A percentile compares a stretch with the other conserved stretches of the same genome.
Evolutionary conservation across 441 rosid species (phyloP).

Genomic region (Pelargonium exstipulatum): DNA sequence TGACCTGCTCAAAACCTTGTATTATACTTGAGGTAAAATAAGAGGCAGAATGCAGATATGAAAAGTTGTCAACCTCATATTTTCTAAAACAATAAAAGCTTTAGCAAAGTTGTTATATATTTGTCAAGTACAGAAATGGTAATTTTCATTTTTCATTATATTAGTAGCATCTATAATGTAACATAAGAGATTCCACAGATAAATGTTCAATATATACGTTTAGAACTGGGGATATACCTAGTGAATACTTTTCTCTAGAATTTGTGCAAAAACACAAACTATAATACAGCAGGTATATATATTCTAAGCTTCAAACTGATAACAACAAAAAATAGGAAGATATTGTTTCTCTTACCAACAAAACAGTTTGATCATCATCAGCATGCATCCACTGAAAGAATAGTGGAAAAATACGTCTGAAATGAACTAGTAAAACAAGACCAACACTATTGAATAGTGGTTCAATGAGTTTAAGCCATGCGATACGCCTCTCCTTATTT

Average conservation of each 20-base stretch:
- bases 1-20: neutral
- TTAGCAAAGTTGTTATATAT: neutral
- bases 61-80: neutral
- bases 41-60: neutral
- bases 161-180: neutral
- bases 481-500: slow-evolving; percentile 53
- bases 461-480: slow-evolving; percentile 66
- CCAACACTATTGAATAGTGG: slow-evolving; percentile 56
- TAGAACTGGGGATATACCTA: neutral
- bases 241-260: neutral
- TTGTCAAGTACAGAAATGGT: neutral
- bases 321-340: neutral
- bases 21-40: neutral
- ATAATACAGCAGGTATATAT: neutral
- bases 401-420: slow-evolving; percentile 69
- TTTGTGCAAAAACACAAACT: neutral
- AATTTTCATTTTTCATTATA: neutral
- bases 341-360: slow-evolving; percentile 43
- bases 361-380: slow-evolving; percentile 66
- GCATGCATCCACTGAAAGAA: slow-evolving; percentile 85
- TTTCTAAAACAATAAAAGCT: neutral
- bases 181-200: neutral
- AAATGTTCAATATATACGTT: neutral
- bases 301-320: neutral
- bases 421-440: slow-evolving; percentile 70